Evolutionary conservation across 2,329 filamentous ascomycete species (phyloP).

Genomic region (Calonectria multiphialidica): DNA sequence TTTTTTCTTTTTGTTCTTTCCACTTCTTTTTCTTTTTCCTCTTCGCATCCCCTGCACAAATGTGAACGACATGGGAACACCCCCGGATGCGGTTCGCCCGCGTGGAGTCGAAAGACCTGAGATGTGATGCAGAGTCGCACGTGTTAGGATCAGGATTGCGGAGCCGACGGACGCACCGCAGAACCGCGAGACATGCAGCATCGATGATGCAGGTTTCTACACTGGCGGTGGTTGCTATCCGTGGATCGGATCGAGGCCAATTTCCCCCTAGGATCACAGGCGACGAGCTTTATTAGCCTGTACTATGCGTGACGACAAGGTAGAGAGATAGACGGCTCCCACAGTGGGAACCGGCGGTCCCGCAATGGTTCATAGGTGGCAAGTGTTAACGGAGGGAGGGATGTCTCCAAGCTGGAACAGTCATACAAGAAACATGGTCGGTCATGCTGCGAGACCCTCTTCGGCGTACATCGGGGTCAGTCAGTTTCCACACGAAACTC

Average conservation of each 20-base stretch:
- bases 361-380: background rate
- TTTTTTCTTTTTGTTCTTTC: background rate
- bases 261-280: background rate
- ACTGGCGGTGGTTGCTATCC: slow-evolving; percentile 2
- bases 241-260: background rate
- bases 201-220: slow-evolving; percentile 17
- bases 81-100: slow-evolving; percentile 12
- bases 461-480: background rate
- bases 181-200: slow-evolving; percentile 22
- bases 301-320: background rate
- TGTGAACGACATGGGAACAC: background rate
- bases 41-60: background rate
- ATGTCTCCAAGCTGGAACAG: background rate
- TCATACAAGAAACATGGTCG: background rate
- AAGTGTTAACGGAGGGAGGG: background rate
- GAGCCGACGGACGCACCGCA: slow-evolving; percentile 2
- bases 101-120: slow-evolving; percentile 6
- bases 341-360: background rate
- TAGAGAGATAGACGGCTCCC: background rate
- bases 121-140: slow-evolving; percentile 11
- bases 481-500: slow-evolving; percentile 1
- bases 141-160: slow-evolving; percentile 20
- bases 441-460: background rate
- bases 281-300: slow-evolving; percentile 2
- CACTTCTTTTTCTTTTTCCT: background rate